These are phyloP conservation scores for bread wheat (Triticum aestivum) DNA, from an alignment of 176 grass and related monocot genomes.

Conservation along the genomic window DNA sequence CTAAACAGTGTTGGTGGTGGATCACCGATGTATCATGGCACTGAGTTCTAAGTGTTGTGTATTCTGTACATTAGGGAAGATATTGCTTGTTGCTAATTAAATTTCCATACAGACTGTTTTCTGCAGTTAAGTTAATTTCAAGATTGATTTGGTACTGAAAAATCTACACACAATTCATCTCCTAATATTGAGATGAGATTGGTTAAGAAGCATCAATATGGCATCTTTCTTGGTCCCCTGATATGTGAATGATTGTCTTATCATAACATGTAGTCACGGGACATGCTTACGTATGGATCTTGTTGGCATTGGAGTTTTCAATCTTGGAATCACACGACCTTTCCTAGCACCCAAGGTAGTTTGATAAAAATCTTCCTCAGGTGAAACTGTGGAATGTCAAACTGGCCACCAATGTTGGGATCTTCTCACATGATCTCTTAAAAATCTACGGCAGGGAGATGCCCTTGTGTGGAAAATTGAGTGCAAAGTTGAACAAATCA, in stretches of 20 bases:
- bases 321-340: not conserved
- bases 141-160: not conserved
- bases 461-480: not conserved
- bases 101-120: not conserved
- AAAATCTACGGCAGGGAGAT: not conserved
- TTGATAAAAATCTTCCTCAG: not conserved
- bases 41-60: not conserved
- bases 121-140: not conserved
- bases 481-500: not conserved
- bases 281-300: not conserved
- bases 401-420: not conserved
- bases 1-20: conserved; percentile 15
- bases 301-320: not conserved
- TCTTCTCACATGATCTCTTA: not conserved
- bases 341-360: not conserved
- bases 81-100: not conserved
- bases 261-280: not conserved
- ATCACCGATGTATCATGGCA: conserved; percentile 16
- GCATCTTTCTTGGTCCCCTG: not conserved
- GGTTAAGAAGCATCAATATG: not conserved
- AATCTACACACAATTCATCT: not conserved
- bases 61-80: not conserved
- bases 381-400: not conserved
- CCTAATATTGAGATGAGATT: not conserved
- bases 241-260: not conserved